Percentiles rank a stretch among this genome's conserved stretches.
Conservation (phyloP, 164 flowering plant species). For the Stephania cephalantha region DNA sequence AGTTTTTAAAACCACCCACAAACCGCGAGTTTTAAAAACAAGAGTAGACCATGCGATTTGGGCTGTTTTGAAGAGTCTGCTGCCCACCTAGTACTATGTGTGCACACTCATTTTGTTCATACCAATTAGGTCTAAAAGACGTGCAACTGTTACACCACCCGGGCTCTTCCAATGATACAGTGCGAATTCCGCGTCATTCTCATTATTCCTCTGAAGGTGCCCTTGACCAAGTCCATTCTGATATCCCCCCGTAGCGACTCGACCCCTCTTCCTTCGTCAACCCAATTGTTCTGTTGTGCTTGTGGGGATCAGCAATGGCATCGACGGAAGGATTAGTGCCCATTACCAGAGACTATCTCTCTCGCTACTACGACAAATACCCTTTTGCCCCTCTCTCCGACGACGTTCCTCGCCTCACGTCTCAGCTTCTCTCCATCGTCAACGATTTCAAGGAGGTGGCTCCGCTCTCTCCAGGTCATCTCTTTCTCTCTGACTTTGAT, state of each 20-base stretch:
- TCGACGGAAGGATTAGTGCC: slow-evolving; percentile 90
- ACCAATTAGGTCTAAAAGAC: no score
- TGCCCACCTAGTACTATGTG: no score
- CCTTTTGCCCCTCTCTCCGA: slow-evolving; percentile 56
- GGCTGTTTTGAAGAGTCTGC: no score
- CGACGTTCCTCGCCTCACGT: slow-evolving; percentile 55
- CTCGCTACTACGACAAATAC: slow-evolving; percentile 78
- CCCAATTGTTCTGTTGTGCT: background rate
- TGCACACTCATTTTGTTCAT: no score
- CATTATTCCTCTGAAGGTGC: background rate
- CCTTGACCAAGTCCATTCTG: background rate
- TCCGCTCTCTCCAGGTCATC: slow-evolving; percentile 45
- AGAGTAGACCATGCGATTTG: no score
- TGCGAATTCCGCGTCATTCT: no score
- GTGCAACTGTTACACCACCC: no score
- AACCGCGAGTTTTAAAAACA: no score
- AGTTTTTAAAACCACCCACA: no score
- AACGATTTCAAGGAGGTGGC: slow-evolving; percentile 31
- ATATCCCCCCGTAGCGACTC: no score
- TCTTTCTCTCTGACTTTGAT: background rate
- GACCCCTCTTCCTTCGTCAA: background rate
- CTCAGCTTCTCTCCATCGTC: slow-evolving; percentile 47
- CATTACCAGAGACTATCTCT: slow-evolving; percentile 63
- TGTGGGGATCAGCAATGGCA: slow-evolving; percentile 39
- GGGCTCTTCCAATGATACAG: no score